These are phyloP conservation scores for Umbellularia californica DNA, from an alignment of 164 flowering plant species.

Conservation along the genomic window DNA sequence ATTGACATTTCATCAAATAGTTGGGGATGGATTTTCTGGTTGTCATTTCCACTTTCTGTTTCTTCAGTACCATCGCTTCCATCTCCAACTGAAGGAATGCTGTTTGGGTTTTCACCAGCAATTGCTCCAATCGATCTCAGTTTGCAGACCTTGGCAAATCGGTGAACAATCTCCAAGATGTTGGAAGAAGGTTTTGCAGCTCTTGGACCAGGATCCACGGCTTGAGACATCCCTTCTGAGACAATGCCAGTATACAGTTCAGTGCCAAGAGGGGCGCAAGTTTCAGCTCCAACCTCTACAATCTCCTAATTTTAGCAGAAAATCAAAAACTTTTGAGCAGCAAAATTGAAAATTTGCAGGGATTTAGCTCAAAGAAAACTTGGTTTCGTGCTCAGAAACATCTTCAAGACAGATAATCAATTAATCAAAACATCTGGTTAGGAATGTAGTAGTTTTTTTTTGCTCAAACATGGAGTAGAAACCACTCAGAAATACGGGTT, in stretches of 20 bases:
- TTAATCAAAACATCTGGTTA: too few relatives aligned
- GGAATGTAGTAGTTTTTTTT: too few relatives aligned
- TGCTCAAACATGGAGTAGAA: too few relatives aligned
- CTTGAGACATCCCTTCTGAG: not conserved
- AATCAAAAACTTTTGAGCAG: too few relatives aligned
- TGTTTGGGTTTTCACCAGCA: slow-evolving; percentile 29
- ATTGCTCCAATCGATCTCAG: slow-evolving; percentile 56
- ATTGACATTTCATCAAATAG: slow-evolving; percentile 14
- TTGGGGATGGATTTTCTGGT: slow-evolving; percentile 36
- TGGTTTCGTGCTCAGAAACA: not conserved
- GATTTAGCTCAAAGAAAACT: slow-evolving; percentile 1
- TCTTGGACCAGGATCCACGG: slow-evolving; percentile 32
- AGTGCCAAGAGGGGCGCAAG: too few relatives aligned
- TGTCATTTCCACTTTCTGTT: slow-evolving; percentile 12
- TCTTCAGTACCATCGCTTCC: slow-evolving; percentile 29
- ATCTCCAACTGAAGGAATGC: slow-evolving; percentile 8
- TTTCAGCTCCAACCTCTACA: too few relatives aligned
- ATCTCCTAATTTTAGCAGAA: too few relatives aligned
- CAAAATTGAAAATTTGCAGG: not conserved
- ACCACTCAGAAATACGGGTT: too few relatives aligned
- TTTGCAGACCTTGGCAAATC: slow-evolving; percentile 45
- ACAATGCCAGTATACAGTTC: not conserved
- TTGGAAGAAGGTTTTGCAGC: slow-evolving; percentile 40
- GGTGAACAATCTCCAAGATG: slow-evolving; percentile 39
- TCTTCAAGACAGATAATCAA: too few relatives aligned